Base-by-base conservation (phyloP, 768 basidiomycete genomes). In the Lactarius hatsudake region DNA sequence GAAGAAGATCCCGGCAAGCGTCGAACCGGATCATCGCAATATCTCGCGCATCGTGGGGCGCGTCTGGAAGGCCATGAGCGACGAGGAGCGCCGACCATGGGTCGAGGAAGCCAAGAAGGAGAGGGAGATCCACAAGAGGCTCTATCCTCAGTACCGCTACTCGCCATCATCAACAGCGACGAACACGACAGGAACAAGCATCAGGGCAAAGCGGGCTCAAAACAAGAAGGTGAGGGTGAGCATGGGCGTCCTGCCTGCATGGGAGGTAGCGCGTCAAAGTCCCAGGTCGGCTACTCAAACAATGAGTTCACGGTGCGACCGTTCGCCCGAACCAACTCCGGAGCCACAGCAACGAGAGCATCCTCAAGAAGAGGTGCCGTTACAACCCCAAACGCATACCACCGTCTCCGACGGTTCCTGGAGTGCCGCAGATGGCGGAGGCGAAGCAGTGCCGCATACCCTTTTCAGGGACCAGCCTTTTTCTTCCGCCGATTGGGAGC, bases 1-100 rank as follows among this genome's bases (percentile, higher is more conserved):
- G 68, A 81, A 85, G 62, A 81, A 84, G 67, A 79, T 84, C 57
- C 84, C 87, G 0, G 74, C 78, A 12, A 76, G 78, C 51, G 82
- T 86, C 3, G 86, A 89, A 74, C 80, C 80, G 18, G 84, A 90
- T 71, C 88, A 91, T 73, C 83, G 86, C 65, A 88, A 89, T 71
- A 83, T 91, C 62, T 86, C 84, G 4, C 82, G 87, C 61, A 84
- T 87, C 63, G 88, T 86, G 0, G 90, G 88, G 0, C 79, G 79
- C 57, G 78, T 90, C 65, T 92, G 90, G 90, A 80, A 80, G 55
- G 79, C 81, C 61, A 84, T 90, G 81, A 79, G 75, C 28, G 68
- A 73, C 0, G 76, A 75, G 7, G 76, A 85, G 51, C 81, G 79
- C 61, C 75, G 71, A 23, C 86, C 85, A 0, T 87, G 85, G 85